Evolutionary conservation across 306 rosid genomes (phyloP).

Genomic region (Potentilla sterilis): DNA sequence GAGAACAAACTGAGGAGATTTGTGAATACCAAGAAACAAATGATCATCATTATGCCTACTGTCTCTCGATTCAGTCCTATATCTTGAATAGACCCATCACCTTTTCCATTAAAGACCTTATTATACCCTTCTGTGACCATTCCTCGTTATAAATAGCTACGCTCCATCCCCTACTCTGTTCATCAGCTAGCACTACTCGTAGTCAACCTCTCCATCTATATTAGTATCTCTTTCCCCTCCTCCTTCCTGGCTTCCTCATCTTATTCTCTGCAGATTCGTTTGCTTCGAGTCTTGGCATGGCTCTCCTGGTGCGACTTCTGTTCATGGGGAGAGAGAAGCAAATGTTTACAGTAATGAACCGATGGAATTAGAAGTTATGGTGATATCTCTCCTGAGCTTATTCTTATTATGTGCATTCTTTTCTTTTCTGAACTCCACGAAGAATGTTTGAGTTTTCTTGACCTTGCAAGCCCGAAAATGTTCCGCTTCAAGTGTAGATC

Average conservation of each 20-base stretch:
- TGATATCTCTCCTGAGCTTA: slow-evolving; percentile 98
- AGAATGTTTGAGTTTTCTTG: slow-evolving; percentile 78
- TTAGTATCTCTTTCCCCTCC: too few relatives aligned
- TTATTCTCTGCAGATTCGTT: background rate
- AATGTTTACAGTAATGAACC: background rate
- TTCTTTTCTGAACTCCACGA: slow-evolving; percentile 18
- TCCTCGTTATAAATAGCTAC: slow-evolving; percentile 31
- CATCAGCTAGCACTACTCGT: background rate
- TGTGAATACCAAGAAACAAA: slow-evolving; percentile 82
- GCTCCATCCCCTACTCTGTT: slow-evolving; percentile 23
- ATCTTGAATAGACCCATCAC: slow-evolving; percentile 62
- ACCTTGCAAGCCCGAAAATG: slow-evolving; percentile 85
- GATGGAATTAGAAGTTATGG: slow-evolving; percentile 35
- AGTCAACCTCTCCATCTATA: background rate
- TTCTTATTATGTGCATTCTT: slow-evolving; percentile 20
- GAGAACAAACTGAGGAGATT: slow-evolving; percentile 15
- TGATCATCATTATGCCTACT: slow-evolving; percentile 50
- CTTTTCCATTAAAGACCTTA: slow-evolving; percentile 49
- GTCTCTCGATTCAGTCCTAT: slow-evolving; percentile 38
- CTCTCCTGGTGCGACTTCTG: background rate
- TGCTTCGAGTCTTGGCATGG: slow-evolving; percentile 15
- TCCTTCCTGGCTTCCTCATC: background rate
- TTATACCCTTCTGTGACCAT: slow-evolving; percentile 37
- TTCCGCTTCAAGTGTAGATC: background rate
- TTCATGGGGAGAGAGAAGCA: background rate